phyloP scores from a whole-genome alignment of 495 filamentous ascomycete species.

The Bacidia rubella region DNA sequence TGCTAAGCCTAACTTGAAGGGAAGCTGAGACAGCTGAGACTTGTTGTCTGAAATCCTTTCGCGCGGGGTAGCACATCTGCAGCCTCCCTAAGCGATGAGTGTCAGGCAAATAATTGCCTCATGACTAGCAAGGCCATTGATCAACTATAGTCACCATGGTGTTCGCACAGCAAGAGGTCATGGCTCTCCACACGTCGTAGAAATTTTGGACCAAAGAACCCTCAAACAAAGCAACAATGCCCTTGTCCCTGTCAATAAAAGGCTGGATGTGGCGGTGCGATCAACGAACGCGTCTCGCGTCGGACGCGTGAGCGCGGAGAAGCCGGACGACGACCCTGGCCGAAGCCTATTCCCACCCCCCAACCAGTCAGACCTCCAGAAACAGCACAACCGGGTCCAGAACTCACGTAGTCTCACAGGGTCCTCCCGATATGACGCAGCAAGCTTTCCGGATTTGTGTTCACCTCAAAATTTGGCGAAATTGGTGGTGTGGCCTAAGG shows the following conservation, averaged over 20 bases:
- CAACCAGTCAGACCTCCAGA: slow-evolving; percentile 1
- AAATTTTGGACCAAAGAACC: not conserved
- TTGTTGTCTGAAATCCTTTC: not conserved
- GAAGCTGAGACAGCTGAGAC: not conserved
- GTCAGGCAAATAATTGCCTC: not conserved
- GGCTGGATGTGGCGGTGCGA: slow-evolving; percentile 5
- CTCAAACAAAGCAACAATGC: not conserved
- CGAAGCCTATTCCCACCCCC: not conserved
- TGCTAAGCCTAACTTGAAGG: not conserved
- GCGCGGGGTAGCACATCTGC: not conserved
- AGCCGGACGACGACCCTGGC: slow-evolving; percentile 1
- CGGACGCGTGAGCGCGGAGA: slow-evolving; percentile 1
- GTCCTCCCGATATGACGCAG: slow-evolving; percentile 1
- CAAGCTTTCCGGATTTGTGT: not conserved
- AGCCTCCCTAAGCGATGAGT: not conserved
- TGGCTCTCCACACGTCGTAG: not conserved
- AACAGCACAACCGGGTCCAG: not conserved
- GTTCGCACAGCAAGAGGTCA: not conserved
- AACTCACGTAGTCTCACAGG: not conserved
- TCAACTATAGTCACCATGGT: not conserved
- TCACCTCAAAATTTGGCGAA: not conserved
- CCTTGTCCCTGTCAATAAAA: not conserved
- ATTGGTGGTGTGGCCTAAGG: not conserved
- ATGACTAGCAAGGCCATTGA: not conserved
- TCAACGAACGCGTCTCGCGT: slow-evolving; percentile 3